Conservation (phyloP, 257 asterid species). For the Eucommia ulmoides region DNA sequence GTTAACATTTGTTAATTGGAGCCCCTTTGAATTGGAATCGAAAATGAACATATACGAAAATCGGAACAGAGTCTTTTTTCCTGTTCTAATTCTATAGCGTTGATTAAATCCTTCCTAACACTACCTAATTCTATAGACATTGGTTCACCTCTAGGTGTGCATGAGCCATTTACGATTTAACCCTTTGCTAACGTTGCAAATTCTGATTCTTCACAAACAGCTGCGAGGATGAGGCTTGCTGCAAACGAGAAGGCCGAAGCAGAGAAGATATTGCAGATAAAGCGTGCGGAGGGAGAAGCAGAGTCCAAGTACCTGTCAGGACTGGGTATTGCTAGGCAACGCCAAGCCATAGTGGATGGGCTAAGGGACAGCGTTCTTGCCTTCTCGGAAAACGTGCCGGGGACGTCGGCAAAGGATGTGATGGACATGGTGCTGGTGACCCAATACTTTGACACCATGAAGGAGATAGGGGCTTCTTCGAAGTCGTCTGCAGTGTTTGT, state of each 20-base stretch:
- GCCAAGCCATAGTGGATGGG: constrained; percentile 25
- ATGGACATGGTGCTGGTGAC: constrained; percentile 24
- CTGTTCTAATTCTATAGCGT: too few species aligned
- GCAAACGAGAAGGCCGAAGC: constrained; percentile 23
- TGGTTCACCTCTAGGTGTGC: too few species aligned
- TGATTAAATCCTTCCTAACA: too few species aligned
- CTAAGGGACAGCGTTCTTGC: constrained; percentile 21
- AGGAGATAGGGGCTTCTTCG: constrained; percentile 19
- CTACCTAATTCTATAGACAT: too few species aligned
- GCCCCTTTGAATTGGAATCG: too few species aligned
- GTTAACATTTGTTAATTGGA: too few species aligned
- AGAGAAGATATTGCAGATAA: constrained; percentile 18
- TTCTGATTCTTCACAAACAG: too few species aligned
- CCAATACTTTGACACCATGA: constrained; percentile 24
- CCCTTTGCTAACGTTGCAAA: not conserved
- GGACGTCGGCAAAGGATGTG: constrained; percentile 22
- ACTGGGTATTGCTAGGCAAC: constrained; percentile 21
- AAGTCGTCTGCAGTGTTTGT: constrained; percentile 19
- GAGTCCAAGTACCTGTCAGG: constrained; percentile 17
- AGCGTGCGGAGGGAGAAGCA: constrained; percentile 21
- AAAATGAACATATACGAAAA: too few species aligned
- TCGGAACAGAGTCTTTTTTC: too few species aligned
- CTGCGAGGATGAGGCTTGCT: constrained; percentile 19
- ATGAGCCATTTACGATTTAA: too few species aligned
- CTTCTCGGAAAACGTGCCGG: constrained; percentile 20